Evolutionary conservation across 1,284 basidiomycete genomes (phyloP), one percentile per base, ranked within the genome.

Genomic region (Ganoderma boninense): DNA sequence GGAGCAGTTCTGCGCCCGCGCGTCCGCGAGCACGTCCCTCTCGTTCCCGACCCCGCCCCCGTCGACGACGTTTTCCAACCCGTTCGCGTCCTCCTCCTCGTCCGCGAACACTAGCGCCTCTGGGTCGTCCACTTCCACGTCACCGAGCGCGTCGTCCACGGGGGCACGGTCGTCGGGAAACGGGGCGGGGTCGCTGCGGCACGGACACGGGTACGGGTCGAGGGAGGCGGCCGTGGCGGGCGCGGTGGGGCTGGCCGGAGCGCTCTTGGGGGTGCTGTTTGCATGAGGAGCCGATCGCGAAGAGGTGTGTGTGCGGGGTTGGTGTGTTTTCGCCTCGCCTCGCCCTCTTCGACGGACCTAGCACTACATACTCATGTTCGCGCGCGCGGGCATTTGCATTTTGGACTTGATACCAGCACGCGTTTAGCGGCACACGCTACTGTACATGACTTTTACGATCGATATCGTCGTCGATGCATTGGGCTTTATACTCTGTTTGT

Each of bases 1-100:
- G 23, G 75, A 79, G 67, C 77, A 76, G 56, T 80, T 81, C 75
- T 81, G 80, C 71, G 77, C 76, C 62, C 57, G 75, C 54, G 77
- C 79, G 1, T 72, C 76, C 38, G 68, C 77, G 35, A 81, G 77
- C 74, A 76, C 77, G 6, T 78, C 75, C 38, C 71, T 81, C n/a
- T 76, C 79, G 11, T 81, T 79, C 74, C 73, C 78, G 52, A 68
- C 77, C 1, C 40, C 42, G 20, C 10, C 60, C 40, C 18, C 56
- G 67, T n/a, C 62, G n/a, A 68, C 78, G 5, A 49, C 75, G 43
- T 69, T 73, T 60, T 71, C 75, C 23, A 67, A 68, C 46, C 72
- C 74, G 16, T 73, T 71, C 68, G 57, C 73, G 20, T 71, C 78
- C 13, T 68, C 75, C 11, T 67, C 70, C 23, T 65, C 74, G 6